Conservation (phyloP, 768 basidiomycete species). For the Cantharellus anzutake region DNA sequence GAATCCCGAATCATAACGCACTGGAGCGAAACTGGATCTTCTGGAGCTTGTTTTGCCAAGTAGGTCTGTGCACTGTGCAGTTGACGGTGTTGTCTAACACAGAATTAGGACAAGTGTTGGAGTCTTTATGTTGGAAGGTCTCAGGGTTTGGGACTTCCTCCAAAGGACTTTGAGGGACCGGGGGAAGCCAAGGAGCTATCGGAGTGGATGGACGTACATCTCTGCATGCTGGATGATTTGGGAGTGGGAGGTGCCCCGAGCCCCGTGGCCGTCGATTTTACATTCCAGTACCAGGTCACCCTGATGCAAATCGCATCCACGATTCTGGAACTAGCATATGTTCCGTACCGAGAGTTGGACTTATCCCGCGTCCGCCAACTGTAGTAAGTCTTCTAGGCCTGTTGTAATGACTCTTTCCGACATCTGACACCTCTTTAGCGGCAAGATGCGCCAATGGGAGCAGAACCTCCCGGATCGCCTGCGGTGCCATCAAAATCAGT, state of each 20-base stretch:
- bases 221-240: no score
- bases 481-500: no score
- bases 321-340: not conserved
- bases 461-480: not conserved
- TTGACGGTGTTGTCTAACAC: not conserved
- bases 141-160: slow-evolving; percentile 2
- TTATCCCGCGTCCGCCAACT: not conserved
- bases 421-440: no score
- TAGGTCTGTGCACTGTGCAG: slow-evolving; percentile 10
- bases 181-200: no score
- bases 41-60: slow-evolving; percentile 40
- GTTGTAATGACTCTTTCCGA: no score
- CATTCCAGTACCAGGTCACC: not conserved
- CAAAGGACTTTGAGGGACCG: no score
- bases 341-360: not conserved
- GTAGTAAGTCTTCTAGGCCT: not conserved
- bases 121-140: slow-evolving; percentile 47
- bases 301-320: not conserved
- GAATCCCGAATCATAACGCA: slow-evolving; percentile 33
- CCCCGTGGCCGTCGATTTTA: no score
- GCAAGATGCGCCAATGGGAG: not conserved
- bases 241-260: no score
- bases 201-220: no score
- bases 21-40: slow-evolving; percentile 40
- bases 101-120: slow-evolving; percentile 38